Conservation (phyloP, 1,284 basidiomycete species). For the Mycosarcoma maydis region DNA sequence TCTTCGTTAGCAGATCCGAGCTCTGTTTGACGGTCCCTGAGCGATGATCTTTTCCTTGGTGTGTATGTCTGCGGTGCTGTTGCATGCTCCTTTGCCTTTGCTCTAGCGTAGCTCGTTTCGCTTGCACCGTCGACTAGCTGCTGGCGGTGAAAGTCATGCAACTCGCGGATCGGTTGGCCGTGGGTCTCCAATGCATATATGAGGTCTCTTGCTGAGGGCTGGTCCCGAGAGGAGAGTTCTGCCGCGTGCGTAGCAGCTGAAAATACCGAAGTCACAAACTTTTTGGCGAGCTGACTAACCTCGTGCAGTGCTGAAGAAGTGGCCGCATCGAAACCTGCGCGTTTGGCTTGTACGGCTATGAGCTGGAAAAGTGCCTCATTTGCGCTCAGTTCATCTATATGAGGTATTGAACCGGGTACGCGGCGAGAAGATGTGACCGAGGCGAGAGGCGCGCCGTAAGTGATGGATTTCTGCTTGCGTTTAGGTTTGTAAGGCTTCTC, state of each 20-base stretch:
- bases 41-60: not conserved
- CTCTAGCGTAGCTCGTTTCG: slow-evolving; percentile 7
- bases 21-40: too few relatives aligned
- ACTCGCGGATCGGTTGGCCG: slow-evolving; percentile 37
- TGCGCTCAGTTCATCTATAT: slow-evolving; percentile 27
- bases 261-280: slow-evolving; percentile 41
- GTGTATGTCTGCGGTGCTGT: slow-evolving; percentile 6
- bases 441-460: slow-evolving; percentile 15
- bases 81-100: slow-evolving; percentile 15
- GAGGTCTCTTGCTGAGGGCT: slow-evolving; percentile 43
- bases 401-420: slow-evolving; percentile 15
- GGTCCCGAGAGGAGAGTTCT: slow-evolving; percentile 25
- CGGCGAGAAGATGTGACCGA: slow-evolving; percentile 24
- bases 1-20: slow-evolving; percentile 1
- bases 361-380: slow-evolving; percentile 25
- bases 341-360: slow-evolving; percentile 34
- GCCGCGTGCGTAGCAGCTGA: slow-evolving; percentile 38
- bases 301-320: slow-evolving; percentile 37
- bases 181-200: slow-evolving; percentile 48
- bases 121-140: slow-evolving; percentile 8
- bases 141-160: slow-evolving; percentile 32
- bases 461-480: slow-evolving; percentile 31
- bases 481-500: slow-evolving; percentile 31
- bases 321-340: slow-evolving; percentile 37
- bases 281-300: slow-evolving; percentile 35